Percentiles rank a stretch among this genome's conserved stretches.
These are phyloP conservation scores for Atkinsonella texensis DNA, from an alignment of 2,329 filamentous ascomycete genomes.

Conservation along the genomic window DNA sequence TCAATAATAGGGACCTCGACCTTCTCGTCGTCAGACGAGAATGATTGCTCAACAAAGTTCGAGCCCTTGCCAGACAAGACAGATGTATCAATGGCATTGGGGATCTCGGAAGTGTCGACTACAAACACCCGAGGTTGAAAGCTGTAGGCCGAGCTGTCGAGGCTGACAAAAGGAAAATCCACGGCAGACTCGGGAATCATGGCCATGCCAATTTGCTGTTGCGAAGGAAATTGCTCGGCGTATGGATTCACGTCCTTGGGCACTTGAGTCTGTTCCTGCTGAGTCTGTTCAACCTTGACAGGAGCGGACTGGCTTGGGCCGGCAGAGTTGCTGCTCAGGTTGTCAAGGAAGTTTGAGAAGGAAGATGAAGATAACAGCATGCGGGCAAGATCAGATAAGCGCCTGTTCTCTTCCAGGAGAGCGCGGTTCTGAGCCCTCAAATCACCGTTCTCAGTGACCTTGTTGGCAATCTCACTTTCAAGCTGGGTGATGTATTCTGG, in stretches of 20 bases:
- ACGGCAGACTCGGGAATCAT: conserved; percentile 71
- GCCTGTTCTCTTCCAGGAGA: conserved; percentile 75
- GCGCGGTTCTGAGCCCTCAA: conserved; percentile 71
- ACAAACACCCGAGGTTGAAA: conserved; percentile 64
- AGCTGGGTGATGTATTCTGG: conserved; percentile 94
- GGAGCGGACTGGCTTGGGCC: conserved; percentile 26
- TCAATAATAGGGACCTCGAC: conserved; percentile 43
- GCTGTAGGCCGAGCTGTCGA: conserved; percentile 43
- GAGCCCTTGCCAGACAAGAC: conserved; percentile 61
- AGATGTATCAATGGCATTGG: conserved; percentile 45
- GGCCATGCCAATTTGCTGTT: conserved; percentile 65
- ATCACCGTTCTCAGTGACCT: conserved; percentile 72
- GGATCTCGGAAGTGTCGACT: conserved; percentile 59
- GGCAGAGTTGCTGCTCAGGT: conserved; percentile 49
- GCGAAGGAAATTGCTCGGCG: conserved; percentile 38
- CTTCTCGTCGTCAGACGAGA: conserved; percentile 39
- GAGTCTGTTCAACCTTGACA: conserved; percentile 25
- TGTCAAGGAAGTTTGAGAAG: conserved; percentile 70
- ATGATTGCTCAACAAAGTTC: conserved; percentile 36
- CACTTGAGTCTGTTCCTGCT: conserved; percentile 34
- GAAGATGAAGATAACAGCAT: conserved; percentile 71
- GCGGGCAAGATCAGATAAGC: conserved; percentile 63
- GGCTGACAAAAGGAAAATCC: conserved; percentile 60
- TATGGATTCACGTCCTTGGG: conserved; percentile 59
- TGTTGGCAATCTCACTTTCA: conserved; percentile 74